Base-by-base conservation (phyloP, 192 early-diverging fungal species). In the Backusella macrospora region DNA sequence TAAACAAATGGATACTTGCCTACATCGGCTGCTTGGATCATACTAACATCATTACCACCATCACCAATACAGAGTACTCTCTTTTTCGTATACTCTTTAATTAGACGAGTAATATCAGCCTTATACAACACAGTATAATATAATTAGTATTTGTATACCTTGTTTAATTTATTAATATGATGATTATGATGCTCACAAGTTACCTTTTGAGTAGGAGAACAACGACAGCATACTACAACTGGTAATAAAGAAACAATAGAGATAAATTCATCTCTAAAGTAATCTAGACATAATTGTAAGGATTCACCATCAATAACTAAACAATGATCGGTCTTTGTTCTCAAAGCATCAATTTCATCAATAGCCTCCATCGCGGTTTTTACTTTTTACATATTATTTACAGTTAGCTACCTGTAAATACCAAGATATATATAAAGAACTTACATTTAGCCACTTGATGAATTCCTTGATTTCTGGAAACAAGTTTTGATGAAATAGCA, bases 1-100 rank as follows among this genome's bases (percentile, higher is more conserved):
- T 47, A 7, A 38, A 6, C 34, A 38, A 34, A 26, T 26, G 26
- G 6, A 39, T 55, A 39, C 76, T 75, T 78, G 74, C 80, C 86
- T 18, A 99, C 95, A 78, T 99, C 90, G 0, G 97, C 97, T 0
- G 94, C 92, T 76, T 96, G 95, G 72, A 99, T 99, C 97, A 99
- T 99, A 40, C 90, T 92, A 45, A 99, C 96, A 77, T 99, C 97
- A 74, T 99, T 99, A 63, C 95, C 97, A 63, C 97, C 97, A 79
- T 99, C 97, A 62, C 97, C 97, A 62, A 99, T 96, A 59, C 94
- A 94, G 72, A 93, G 89, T 29, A 94, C 92, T 1, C 95, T 87
- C 71, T 93, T 92, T 45, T 87, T 80, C 2, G 93, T 93, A 49
- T 84, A 85, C 4, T 84, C 74, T 74, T 93, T 92, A 72, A 99